Conservation (phyloP, 2,329 filamentous ascomycete genomes). For the Colletotrichum sp. region DNA sequence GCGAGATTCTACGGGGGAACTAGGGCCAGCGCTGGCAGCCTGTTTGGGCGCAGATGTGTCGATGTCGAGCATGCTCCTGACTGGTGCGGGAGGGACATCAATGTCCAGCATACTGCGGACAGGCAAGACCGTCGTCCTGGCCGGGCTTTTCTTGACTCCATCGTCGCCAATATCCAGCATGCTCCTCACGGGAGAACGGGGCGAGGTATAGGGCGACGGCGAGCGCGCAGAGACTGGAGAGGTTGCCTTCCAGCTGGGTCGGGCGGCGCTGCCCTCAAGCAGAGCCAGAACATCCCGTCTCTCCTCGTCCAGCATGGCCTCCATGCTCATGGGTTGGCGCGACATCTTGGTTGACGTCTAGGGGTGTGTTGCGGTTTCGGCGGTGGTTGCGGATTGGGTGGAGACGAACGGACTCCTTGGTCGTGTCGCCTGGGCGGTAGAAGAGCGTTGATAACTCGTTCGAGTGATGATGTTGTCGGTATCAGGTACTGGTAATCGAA, state of each 20-base stretch:
- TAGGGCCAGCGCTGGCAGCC: conserved; percentile 45
- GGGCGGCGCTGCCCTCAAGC: conserved; percentile 56
- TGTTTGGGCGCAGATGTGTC: conserved; percentile 38
- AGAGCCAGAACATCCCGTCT: conserved; percentile 74
- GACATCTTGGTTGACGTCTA: conserved; percentile 29
- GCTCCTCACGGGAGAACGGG: conserved; percentile 71
- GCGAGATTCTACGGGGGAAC: conserved; percentile 48
- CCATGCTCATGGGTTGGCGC: conserved; percentile 70
- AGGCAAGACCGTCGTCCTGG: conserved; percentile 46
- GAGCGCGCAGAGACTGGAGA: conserved; percentile 44
- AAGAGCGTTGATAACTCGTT: neutral
- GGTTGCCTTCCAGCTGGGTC: conserved; percentile 29
- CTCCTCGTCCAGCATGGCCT: conserved; percentile 79
- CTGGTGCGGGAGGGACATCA: conserved; percentile 44
- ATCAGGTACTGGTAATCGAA: neutral
- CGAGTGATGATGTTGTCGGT: neutral
- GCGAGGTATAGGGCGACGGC: conserved; percentile 59
- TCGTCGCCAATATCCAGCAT: conserved; percentile 66
- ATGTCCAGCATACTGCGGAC: conserved; percentile 72
- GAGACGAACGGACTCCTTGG: neutral
- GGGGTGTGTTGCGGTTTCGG: neutral
- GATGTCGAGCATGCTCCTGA: conserved; percentile 60
- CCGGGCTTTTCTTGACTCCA: conserved; percentile 36
- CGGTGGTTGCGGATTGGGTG: neutral
- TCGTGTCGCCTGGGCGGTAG: neutral